Base-by-base conservation (phyloP, 2,329 filamentous ascomycete species). In the Diaporthe sp. region DNA sequence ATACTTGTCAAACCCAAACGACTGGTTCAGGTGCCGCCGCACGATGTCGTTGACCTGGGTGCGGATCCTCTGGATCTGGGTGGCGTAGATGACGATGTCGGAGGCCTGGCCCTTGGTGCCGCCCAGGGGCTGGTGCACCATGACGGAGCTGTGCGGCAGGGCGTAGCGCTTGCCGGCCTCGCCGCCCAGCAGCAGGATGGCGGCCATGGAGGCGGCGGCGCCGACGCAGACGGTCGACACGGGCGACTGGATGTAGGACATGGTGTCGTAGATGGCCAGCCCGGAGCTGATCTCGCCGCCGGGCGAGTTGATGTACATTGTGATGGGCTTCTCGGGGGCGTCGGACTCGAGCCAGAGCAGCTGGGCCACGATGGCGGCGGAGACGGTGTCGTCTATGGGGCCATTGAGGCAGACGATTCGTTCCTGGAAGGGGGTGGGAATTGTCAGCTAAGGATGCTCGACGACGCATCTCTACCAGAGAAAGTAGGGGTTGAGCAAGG, bases 291-390 rank as follows among this genome's bases (percentile, higher is more conserved):
- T 96, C 57, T 94, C 96, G 74, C 97, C 97, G 68, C 97, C 97
- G 0, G 96, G 96, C 0, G 95, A 98, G 87, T 99, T 98, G 84
- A 99, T 99, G 85, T 99, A 99, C 84, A 99, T 94, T 71, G 94
- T 97, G 78, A 99, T 98, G 17, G 95, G 94, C 84, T 98, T 98
- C 74, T 97, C 92, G 4, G 96, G 96, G 81, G 95, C 95, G 82
- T 99, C 97, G 81, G 96, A 97, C 88, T 99, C 97, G 84, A 99
- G 95, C 90, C 96, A 99, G 78, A 99, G 93, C 31, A 99, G 92
- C 83, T 99, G 97, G 1, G 97, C 95, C 39, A 98, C 96, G 78
- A 98, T 95, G 57, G 94, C 94, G n/a, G 97, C 96, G 51, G 95
- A 98, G 79, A 97, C 92, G 57, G 91, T 93, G 82, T 98, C 95